Percentiles rank a stretch among this genome's conserved stretches.
phyloP scores from a whole-genome alignment of 2,329 filamentous ascomycete genomes.

The Xylariomycetidae sp. region DNA sequence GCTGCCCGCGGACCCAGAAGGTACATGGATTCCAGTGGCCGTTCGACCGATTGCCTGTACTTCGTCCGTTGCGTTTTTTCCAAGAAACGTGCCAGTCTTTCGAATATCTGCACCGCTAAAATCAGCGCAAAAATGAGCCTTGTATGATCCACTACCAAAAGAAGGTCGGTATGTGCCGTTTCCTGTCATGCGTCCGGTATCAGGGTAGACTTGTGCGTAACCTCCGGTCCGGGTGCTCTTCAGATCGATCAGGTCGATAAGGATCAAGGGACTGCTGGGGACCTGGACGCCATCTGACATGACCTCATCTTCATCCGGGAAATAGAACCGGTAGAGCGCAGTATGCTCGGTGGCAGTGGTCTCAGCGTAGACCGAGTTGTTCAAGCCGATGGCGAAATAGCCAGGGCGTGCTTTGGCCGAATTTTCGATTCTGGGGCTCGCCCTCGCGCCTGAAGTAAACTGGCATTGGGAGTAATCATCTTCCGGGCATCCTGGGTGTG shows the following conservation, averaged over 20 bases:
- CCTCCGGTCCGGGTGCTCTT: slow-evolving; percentile 44
- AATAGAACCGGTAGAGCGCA: slow-evolving; percentile 56
- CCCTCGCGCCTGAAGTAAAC: slow-evolving; percentile 43
- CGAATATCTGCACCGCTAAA: slow-evolving; percentile 49
- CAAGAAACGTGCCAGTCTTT: slow-evolving; percentile 54
- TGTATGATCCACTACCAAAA: slow-evolving; percentile 56
- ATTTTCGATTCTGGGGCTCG: slow-evolving; percentile 42
- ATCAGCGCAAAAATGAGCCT: slow-evolving; percentile 57
- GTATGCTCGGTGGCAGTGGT: slow-evolving; percentile 59
- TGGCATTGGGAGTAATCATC: slow-evolving; percentile 46
- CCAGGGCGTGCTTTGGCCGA: slow-evolving; percentile 52
- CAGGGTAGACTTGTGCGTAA: slow-evolving; percentile 44
- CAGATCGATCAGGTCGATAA: slow-evolving; percentile 57
- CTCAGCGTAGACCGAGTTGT: slow-evolving; percentile 52
- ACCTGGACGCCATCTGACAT: slow-evolving; percentile 19
- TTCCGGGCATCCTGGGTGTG: slow-evolving; percentile 43
- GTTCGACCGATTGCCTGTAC: slow-evolving; percentile 13
- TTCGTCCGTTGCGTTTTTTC: slow-evolving; percentile 36
- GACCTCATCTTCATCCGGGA: slow-evolving; percentile 33
- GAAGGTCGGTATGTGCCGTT: slow-evolving; percentile 55
- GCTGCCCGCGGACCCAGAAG: slow-evolving; percentile 43
- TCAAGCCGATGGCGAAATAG: slow-evolving; percentile 54
- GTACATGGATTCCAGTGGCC: slow-evolving; percentile 27
- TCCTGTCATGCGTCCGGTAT: slow-evolving; percentile 52
- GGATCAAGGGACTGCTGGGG: slow-evolving; percentile 48